Conservation (phyloP, 371 early-diverging fungal genomes). For the Zopfochytrium polystomum region DNA sequence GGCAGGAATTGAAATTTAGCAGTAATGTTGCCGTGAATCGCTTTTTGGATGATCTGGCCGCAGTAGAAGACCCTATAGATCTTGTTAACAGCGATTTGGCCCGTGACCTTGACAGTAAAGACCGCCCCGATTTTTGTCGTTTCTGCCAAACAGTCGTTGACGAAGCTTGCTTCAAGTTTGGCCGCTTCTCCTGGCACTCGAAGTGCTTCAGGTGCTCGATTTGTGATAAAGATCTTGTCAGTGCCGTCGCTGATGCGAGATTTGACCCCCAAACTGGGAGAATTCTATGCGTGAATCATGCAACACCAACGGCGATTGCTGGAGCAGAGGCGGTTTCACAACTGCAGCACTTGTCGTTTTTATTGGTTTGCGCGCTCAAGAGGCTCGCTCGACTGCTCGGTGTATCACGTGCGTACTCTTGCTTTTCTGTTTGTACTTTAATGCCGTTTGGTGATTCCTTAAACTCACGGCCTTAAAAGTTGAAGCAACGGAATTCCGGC, state of each 20-base stretch:
- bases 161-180: constrained; percentile 75
- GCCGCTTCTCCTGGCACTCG: constrained; percentile 9
- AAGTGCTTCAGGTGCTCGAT: constrained; percentile 9
- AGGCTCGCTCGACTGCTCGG: constrained; percentile 74
- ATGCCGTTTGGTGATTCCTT: too few species aligned
- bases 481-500: too few species aligned
- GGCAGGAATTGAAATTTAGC: constrained; percentile 6
- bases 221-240: constrained; percentile 29
- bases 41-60: constrained; percentile 31
- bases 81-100: not conserved
- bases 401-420: constrained; percentile 62
- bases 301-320: constrained; percentile 35
- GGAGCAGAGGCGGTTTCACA: constrained; percentile 69
- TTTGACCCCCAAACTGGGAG: constrained; percentile 43
- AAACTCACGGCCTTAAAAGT: too few species aligned
- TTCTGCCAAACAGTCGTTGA: constrained; percentile 76
- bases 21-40: constrained; percentile 28
- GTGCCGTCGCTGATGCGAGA: constrained; percentile 42
- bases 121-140: constrained; percentile 69
- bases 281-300: constrained; percentile 53
- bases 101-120: constrained; percentile 31
- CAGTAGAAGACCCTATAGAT: constrained; percentile 9
- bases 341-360: constrained; percentile 84
- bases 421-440: too few species aligned
- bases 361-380: constrained; percentile 81